phyloP scores from a whole-genome alignment of 2,329 filamentous ascomycete genomes.

The Aspergillus fijiensis region DNA sequence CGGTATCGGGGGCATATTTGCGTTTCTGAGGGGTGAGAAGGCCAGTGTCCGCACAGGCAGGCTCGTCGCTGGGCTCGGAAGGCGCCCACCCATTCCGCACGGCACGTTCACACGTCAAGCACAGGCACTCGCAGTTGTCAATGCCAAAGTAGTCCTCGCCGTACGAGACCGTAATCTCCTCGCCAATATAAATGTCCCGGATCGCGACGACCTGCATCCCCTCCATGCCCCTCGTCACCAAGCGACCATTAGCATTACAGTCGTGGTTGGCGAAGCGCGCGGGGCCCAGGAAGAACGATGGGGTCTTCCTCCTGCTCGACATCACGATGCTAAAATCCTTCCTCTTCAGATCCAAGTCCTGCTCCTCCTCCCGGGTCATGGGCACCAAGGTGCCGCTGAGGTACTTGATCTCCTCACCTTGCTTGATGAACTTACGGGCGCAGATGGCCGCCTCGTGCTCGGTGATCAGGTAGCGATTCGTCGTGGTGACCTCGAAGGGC shows the following conservation, averaged over 20 bases:
- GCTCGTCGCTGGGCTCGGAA: conserved; percentile 34
- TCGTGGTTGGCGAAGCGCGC: conserved; percentile 97
- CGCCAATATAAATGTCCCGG: conserved; percentile 76
- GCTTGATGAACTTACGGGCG: conserved; percentile 74
- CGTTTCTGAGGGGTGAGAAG: conserved; percentile 29
- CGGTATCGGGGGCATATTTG: conserved; percentile 26
- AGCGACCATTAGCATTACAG: conserved; percentile 84
- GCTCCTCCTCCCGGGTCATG: conserved; percentile 89
- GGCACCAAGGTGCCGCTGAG: conserved; percentile 86
- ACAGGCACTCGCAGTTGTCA: conserved; percentile 92
- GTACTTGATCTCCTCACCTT: conserved; percentile 85
- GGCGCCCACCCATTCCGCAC: conserved; percentile 80
- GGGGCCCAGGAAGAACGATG: conserved; percentile 89
- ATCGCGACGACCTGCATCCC: conserved; percentile 89
- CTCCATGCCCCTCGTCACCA: conserved; percentile 78
- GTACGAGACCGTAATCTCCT: conserved; percentile 96
- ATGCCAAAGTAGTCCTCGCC: conserved; percentile 95
- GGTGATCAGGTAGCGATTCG: conserved; percentile 91
- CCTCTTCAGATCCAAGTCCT: conserved; percentile 72
- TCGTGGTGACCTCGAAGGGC: conserved; percentile 89
- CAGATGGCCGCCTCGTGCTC: conserved; percentile 86
- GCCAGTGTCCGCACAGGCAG: conserved; percentile 15
- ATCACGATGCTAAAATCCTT: conserved; percentile 98
- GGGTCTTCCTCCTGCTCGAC: conserved; percentile 84
- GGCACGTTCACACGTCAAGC: conserved; percentile 76